phyloP scores from a whole-genome alignment of 768 basidiomycete genomes.

The Xerocomus spinulosus region DNA sequence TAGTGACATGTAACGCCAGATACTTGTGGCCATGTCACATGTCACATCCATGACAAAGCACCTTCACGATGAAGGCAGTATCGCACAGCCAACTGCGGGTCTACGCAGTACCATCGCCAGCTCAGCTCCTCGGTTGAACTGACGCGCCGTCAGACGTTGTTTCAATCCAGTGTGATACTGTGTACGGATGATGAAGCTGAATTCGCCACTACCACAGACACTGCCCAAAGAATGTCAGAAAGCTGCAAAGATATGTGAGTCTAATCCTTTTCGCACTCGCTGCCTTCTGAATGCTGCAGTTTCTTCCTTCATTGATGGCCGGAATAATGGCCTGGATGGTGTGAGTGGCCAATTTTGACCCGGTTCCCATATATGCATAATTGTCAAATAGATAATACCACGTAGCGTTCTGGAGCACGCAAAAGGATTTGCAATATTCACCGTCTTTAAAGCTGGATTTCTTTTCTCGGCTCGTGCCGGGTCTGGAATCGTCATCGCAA shows the following conservation, averaged over 20 bases:
- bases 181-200: slow-evolving; percentile 40
- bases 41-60: slow-evolving; percentile 19
- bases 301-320: slow-evolving; percentile 75
- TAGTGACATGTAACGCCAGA: slow-evolving; percentile 4
- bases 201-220: slow-evolving; percentile 45
- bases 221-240: slow-evolving; percentile 83
- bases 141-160: not conserved
- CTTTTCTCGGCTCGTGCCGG: slow-evolving; percentile 75
- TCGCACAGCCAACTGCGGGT: slow-evolving; percentile 22
- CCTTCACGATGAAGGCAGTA: not conserved
- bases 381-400: slow-evolving; percentile 47
- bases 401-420: slow-evolving; percentile 52
- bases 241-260: slow-evolving; percentile 80
- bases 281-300: slow-evolving; percentile 41
- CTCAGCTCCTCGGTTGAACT: not conserved
- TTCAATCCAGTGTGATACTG: not conserved
- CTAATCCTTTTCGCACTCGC: not conserved
- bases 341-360: slow-evolving; percentile 31
- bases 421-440: slow-evolving; percentile 86
- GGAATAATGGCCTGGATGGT: slow-evolving; percentile 82
- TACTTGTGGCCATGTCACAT: slow-evolving; percentile 24
- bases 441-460: slow-evolving; percentile 70
- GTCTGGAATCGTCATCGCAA: slow-evolving; percentile 85
- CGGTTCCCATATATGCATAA: not conserved
- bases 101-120: not conserved